Evolutionary conservation across 2,329 filamentous ascomycete species (phyloP), one percentile per base, ranked within the genome.

Genomic region (Colletotrichum noveboracense): DNA sequence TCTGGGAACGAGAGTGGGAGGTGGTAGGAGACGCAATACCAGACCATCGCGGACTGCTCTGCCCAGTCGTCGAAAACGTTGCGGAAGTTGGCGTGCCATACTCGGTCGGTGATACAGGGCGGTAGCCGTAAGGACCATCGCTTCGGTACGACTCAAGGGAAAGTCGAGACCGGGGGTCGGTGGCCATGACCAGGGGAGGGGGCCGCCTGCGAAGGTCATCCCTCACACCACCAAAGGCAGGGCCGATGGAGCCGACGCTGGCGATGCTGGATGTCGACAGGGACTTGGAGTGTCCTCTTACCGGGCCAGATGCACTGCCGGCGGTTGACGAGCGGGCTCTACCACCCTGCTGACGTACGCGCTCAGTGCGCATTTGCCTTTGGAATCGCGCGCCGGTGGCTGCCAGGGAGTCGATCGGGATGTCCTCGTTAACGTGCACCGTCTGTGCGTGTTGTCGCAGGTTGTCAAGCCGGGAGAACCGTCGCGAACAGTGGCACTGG

Each of bases 351-450:
- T 94, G 94, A 70, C 95, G 91, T 38, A 96, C 94, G 75, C 95
- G 90, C 78, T 98, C 96, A 1, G 95, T 97, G 69, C 96, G 91
- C 75, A 98, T 95, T 84, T 98, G 96, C 77, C 96, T 91, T 81
- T 98, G 96, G 80, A 98, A 98, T 52, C 96, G 91, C 10, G 96
- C 98, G 28, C 96, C 96, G 2, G 95, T 97, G 6, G 96, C 97
- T 18, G 97, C 97, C 24, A 98, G 90, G 2, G 97, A 98, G 83
- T 98, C 96, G 55, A 93, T 93, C 5, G 97, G 97, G 38, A 99
- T 99, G 73, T 98, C 96, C 83, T 98, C 97, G 83, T 98, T 98
- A 74, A 98, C 94, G 83, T 99, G 97, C 1, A 99, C 97, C 0
- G 97, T 98, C 84, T 98, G 96, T 60, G 97, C 97, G 88, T 99